Conservation (phyloP, 306 rosid species). For the Glycine tomentella region DNA sequence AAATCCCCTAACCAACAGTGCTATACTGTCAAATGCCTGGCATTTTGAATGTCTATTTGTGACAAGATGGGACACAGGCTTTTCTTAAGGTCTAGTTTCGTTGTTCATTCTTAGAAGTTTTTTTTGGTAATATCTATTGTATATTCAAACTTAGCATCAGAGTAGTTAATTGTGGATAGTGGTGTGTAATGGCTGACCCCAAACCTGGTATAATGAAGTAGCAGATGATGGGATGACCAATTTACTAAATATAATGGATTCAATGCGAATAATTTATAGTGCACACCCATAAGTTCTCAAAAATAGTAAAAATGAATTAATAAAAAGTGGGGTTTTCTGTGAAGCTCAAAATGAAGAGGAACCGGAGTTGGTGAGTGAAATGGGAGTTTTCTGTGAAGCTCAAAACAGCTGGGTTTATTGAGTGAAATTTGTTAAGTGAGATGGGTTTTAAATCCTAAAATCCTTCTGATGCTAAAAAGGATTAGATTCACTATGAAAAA, state of each 20-base stretch:
- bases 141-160: not conserved
- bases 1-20: constrained; percentile 28
- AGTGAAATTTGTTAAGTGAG: not conserved
- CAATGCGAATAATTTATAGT: not conserved
- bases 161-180: not conserved
- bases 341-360: not conserved
- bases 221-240: not conserved
- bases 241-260: not conserved
- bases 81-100: constrained; percentile 13
- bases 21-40: constrained; percentile 20
- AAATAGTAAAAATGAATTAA: not conserved
- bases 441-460: not conserved
- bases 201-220: not conserved
- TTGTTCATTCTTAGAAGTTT: not conserved
- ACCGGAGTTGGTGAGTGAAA: not conserved
- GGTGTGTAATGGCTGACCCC: not conserved
- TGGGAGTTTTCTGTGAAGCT: not conserved
- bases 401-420: not conserved
- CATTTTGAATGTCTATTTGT: constrained; percentile 25
- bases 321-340: too few species aligned
- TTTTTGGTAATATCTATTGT: not conserved
- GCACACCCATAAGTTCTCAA: not conserved
- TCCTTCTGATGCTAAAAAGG: not conserved
- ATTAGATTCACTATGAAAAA: not conserved
- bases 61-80: constrained; percentile 30